Evolutionary conservation across 1,284 basidiomycete species (phyloP).

Genomic region (Xerocomus cyaneibrunnescens): DNA sequence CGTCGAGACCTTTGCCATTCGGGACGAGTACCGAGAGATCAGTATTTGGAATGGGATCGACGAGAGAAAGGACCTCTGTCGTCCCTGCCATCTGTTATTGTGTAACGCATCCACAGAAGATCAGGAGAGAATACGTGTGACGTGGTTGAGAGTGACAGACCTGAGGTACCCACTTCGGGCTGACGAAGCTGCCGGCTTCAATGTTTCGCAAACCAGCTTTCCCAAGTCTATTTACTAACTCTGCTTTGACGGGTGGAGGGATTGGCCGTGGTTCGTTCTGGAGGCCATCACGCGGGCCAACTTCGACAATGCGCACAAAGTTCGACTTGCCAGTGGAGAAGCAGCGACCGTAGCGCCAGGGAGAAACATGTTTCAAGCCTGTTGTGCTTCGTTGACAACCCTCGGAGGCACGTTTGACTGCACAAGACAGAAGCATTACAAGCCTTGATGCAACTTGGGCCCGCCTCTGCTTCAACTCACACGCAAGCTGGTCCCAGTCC

Average conservation of each 20-base stretch:
- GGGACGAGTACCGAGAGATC: slow-evolving; percentile 88
- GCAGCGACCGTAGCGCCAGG: neutral
- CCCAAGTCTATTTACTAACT: slow-evolving; percentile 77
- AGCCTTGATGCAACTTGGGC: neutral
- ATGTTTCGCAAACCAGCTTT: slow-evolving; percentile 71
- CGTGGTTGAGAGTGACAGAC: slow-evolving; percentile 42
- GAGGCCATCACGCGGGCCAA: slow-evolving; percentile 89
- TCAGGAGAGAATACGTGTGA: neutral
- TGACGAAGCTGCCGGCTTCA: slow-evolving; percentile 92
- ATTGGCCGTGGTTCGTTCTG: slow-evolving; percentile 87
- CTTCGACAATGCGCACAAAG: slow-evolving; percentile 73
- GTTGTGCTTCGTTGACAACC: neutral
- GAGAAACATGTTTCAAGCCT: neutral
- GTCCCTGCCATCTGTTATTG: slow-evolving; percentile 80
- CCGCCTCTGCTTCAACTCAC: too few species aligned
- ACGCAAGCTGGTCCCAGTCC: neutral
- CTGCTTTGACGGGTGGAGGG: slow-evolving; percentile 73
- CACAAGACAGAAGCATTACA: slow-evolving; percentile 14
- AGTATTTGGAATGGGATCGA: slow-evolving; percentile 53
- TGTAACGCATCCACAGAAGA: neutral
- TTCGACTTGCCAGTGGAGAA: slow-evolving; percentile 20
- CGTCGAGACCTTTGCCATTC: slow-evolving; percentile 76
- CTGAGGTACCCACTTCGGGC: slow-evolving; percentile 92
- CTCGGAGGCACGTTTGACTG: neutral
- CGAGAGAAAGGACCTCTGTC: slow-evolving; percentile 61